Percentiles rank a stretch among this genome's conserved stretches.
Evolutionary conservation across 2,329 filamentous ascomycete species (phyloP).

Genomic region (Penicillium sp.): DNA sequence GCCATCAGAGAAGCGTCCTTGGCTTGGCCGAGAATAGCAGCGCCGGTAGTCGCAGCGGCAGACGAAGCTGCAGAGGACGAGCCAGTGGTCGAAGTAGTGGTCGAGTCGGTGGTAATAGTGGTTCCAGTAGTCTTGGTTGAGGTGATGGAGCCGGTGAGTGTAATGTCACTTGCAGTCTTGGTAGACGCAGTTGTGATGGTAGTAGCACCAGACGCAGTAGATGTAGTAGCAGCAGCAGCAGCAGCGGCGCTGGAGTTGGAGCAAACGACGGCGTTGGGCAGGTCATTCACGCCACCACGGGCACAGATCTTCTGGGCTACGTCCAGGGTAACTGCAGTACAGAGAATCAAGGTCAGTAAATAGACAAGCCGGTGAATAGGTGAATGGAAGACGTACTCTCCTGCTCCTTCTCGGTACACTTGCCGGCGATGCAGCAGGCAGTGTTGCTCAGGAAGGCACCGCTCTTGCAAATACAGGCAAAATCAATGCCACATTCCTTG

Average conservation of each 20-base stretch:
- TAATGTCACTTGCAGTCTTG: constrained; percentile 12
- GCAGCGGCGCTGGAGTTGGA: constrained; percentile 16
- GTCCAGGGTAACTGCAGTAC: constrained; percentile 29
- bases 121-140: constrained; percentile 5
- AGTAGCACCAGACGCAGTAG: constrained; percentile 1
- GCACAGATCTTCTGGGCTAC: constrained; percentile 39
- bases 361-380: too few species aligned
- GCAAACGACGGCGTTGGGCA: constrained; percentile 34
- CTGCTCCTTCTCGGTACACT: constrained; percentile 45
- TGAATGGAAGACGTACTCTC: constrained; percentile 27
- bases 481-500: constrained; percentile 41
- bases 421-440: constrained; percentile 47
- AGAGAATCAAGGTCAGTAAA: constrained; percentile 6
- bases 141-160: not conserved
- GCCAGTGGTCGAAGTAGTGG: constrained; percentile 6
- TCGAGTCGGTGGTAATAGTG: not conserved
- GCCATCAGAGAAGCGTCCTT: constrained; percentile 28
- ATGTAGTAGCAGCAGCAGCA: constrained; percentile 4
- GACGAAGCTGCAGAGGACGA: constrained; percentile 19
- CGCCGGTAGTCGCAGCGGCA: constrained; percentile 25
- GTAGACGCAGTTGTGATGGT: constrained; percentile 2
- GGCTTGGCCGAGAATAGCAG: constrained; percentile 20
- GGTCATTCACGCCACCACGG: constrained; percentile 33
- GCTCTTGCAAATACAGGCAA: constrained; percentile 49
- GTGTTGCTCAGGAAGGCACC: constrained; percentile 46